phyloP scores from a whole-genome alignment of 176 grass and related monocot species.

The Triticum urartu region DNA sequence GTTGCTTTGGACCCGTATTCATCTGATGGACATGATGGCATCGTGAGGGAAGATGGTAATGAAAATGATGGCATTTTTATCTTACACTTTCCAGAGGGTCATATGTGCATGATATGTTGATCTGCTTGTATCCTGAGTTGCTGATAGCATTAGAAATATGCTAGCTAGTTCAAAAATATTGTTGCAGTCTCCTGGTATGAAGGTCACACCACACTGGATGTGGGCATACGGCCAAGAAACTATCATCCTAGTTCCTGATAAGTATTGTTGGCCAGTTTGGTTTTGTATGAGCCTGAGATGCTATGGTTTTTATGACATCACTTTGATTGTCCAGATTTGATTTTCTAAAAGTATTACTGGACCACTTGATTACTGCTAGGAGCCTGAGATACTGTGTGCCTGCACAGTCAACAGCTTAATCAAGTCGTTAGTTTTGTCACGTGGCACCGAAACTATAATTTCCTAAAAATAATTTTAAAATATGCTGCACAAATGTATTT shows the following conservation, averaged over 20 bases:
- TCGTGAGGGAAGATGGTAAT: slow-evolving; percentile 97
- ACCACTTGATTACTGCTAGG: not conserved
- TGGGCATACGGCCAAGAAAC: not conserved
- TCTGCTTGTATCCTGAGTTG: not conserved
- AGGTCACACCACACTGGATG: not conserved
- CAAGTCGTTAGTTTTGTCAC: not conserved
- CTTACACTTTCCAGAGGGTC: not conserved
- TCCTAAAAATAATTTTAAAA: not conserved
- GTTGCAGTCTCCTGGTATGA: not conserved
- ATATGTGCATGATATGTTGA: not conserved
- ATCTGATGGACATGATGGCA: slow-evolving; percentile 98
- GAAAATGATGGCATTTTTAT: not conserved
- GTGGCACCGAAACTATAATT: not conserved
- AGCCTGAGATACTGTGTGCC: not conserved
- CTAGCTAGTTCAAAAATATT: not conserved
- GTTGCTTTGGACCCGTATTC: slow-evolving; percentile 97
- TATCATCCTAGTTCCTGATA: not conserved
- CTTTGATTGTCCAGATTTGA: not conserved
- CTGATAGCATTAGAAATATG: not conserved
- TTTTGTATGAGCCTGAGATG: not conserved
- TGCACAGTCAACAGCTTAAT: not conserved
- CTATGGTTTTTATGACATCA: not conserved
- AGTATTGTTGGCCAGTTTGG: not conserved
- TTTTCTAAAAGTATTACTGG: not conserved
- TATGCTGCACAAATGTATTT: not conserved